A percentile compares a stretch with the other conserved stretches of the same genome.
Evolutionary conservation across 108 stramenopile genomes (phyloP).

Genomic region (Skeletonema costatum): DNA sequence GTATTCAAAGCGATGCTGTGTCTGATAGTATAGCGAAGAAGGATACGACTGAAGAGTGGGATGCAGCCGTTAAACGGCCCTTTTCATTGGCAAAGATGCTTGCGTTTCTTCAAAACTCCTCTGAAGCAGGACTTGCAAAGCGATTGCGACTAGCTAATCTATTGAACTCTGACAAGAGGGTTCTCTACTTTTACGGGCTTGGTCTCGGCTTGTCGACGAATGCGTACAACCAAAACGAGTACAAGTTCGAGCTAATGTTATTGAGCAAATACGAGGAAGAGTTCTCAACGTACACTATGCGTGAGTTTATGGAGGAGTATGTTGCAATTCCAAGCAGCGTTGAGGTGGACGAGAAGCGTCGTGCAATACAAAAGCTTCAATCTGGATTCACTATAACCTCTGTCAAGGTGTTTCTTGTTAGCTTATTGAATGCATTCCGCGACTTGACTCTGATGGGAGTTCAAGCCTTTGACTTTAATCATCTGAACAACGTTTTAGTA

Average conservation of each 20-base stretch:
- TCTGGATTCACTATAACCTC: conserved; percentile 60
- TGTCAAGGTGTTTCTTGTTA: conserved; percentile 72
- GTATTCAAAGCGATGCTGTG: not conserved
- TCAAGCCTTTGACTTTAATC: conserved; percentile 78
- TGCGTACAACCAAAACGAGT: conserved; percentile 64
- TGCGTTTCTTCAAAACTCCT: conserved; percentile 56
- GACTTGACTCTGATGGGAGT: conserved; percentile 63
- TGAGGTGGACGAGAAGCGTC: conserved; percentile 8
- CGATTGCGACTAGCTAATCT: conserved; percentile 63
- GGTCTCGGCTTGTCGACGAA: conserved; percentile 74
- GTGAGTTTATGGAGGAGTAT: conserved; percentile 73
- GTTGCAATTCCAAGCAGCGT: conserved; percentile 10
- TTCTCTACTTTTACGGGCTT: conserved; percentile 75
- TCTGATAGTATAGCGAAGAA: not conserved
- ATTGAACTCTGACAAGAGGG: conserved; percentile 70
- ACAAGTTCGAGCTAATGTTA: conserved; percentile 70
- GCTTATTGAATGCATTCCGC: conserved; percentile 68
- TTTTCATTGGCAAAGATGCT: conserved; percentile 71
- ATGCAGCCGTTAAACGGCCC: conserved; percentile 79
- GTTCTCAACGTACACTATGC: conserved; percentile 75
- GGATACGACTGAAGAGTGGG: conserved; percentile 46
- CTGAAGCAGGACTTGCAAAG: conserved; percentile 79
- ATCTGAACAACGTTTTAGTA: conserved; percentile 75
- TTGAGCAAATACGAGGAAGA: conserved; percentile 71
- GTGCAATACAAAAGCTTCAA: conserved; percentile 44